phyloP scores from a whole-genome alignment of 768 basidiomycete genomes.

The Suillus weaverae region DNA sequence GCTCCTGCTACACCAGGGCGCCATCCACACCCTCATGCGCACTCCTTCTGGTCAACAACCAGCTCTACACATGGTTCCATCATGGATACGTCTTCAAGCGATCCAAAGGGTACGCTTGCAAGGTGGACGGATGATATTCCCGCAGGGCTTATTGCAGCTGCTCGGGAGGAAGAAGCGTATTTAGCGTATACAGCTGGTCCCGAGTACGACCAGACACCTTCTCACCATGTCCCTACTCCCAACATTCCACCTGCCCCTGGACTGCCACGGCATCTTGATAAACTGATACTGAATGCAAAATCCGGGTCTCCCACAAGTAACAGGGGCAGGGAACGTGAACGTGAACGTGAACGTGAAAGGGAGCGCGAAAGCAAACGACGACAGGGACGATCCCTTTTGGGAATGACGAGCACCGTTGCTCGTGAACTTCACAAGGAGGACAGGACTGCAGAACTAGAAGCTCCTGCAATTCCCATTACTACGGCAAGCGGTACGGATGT shows the following conservation, averaged over 20 bases:
- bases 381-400: constrained; percentile 33
- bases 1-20: constrained; percentile 37
- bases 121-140: constrained; percentile 84
- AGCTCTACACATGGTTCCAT: constrained; percentile 34
- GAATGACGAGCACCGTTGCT: constrained; percentile 36
- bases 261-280: constrained; percentile 89
- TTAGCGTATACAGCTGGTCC: constrained; percentile 40
- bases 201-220: constrained; percentile 40
- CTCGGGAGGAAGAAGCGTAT: constrained; percentile 80
- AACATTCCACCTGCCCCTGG: constrained; percentile 86
- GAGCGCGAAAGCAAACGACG: constrained; percentile 32
- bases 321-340: constrained; percentile 34
- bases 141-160: constrained; percentile 72
- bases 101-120: constrained; percentile 31
- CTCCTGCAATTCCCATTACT: constrained; percentile 33
- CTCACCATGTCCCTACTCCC: constrained; percentile 55
- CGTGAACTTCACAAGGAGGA: constrained; percentile 28
- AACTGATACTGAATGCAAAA: constrained; percentile 79
- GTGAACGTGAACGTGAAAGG: constrained; percentile 28
- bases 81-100: constrained; percentile 27
- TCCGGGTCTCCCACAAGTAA: constrained; percentile 33
- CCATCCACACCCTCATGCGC: constrained; percentile 27
- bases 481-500: constrained; percentile 41
- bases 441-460: constrained; percentile 23
- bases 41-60: constrained; percentile 46